Evolutionary conservation across 805 yeast genomes (phyloP).

Genomic region (Nakazawaea siamensis): DNA sequence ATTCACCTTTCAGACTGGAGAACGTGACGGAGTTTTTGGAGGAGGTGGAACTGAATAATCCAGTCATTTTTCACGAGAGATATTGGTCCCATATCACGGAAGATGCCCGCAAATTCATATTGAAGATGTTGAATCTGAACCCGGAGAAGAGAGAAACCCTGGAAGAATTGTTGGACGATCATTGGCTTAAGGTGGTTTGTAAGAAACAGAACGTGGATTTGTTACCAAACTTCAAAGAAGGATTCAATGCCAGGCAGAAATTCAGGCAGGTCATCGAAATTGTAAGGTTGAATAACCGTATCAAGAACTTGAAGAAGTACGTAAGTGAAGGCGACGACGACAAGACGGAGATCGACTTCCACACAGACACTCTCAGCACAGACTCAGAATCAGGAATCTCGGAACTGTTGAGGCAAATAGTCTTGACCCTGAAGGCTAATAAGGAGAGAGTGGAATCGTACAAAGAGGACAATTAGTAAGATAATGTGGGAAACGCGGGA

Average conservation of each 20-base stretch:
- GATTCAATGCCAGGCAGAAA: slow-evolving; percentile 77
- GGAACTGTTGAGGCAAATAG: slow-evolving; percentile 4
- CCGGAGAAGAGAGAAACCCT: slow-evolving; percentile 68
- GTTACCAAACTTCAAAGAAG: slow-evolving; percentile 72
- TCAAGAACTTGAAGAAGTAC: slow-evolving; percentile 57
- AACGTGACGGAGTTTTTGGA: slow-evolving; percentile 70
- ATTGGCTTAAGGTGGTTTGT: slow-evolving; percentile 59
- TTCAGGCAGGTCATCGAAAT: slow-evolving; percentile 81
- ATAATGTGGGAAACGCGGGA: not conserved
- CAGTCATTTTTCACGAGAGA: slow-evolving; percentile 77
- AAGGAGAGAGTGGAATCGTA: slow-evolving; percentile 7
- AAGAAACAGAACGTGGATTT: slow-evolving; percentile 42
- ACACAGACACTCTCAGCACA: too few species aligned
- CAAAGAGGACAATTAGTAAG: slow-evolving; percentile 1
- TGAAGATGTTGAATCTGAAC: slow-evolving; percentile 58
- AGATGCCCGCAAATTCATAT: slow-evolving; percentile 75
- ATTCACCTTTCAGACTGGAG: slow-evolving; percentile 86
- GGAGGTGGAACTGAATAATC: slow-evolving; percentile 66
- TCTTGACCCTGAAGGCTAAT: slow-evolving; percentile 5
- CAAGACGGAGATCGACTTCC: slow-evolving; percentile 17
- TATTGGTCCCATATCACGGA: slow-evolving; percentile 80
- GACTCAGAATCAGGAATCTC: not conserved
- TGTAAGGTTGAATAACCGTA: slow-evolving; percentile 73
- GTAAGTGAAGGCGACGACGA: slow-evolving; percentile 53
- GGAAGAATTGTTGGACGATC: slow-evolving; percentile 51